Evolutionary conservation across 2,329 filamentous ascomycete genomes (phyloP).

Genomic region (Metarhizium guizhouense): DNA sequence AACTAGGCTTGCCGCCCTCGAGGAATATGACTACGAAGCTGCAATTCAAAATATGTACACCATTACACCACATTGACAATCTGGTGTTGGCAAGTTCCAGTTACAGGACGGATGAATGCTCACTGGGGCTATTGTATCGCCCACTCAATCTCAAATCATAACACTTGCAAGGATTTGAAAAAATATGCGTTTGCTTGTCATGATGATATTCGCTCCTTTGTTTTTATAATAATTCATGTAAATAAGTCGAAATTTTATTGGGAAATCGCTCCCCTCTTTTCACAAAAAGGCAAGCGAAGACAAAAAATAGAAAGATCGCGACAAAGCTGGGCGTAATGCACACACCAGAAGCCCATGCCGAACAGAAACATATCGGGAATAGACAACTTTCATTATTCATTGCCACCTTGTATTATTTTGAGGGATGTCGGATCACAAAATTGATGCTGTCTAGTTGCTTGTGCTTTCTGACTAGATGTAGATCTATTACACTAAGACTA

Average conservation of each 20-base stretch:
- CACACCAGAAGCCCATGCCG: not conserved
- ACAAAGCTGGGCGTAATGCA: not conserved
- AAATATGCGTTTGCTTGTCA: not conserved
- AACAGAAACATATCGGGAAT: not conserved
- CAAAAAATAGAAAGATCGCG: not conserved
- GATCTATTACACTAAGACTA: no score
- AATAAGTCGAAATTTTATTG: not conserved
- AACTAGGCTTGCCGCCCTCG: conserved; percentile 60
- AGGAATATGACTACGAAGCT: conserved; percentile 48
- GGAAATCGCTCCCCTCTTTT: not conserved
- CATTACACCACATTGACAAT: conserved; percentile 1
- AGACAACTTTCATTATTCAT: not conserved
- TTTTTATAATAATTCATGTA: not conserved
- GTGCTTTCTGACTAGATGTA: no score
- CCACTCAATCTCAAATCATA: not conserved
- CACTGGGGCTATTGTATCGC: not conserved
- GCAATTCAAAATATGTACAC: conserved; percentile 30
- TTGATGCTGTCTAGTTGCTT: no score
- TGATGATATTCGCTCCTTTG: not conserved
- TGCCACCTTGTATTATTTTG: not conserved
- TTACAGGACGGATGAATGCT: conserved; percentile 3
- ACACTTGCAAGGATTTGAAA: not conserved
- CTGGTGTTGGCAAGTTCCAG: not conserved
- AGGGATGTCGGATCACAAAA: conserved; percentile 3
- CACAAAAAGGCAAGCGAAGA: not conserved